Conservation (phyloP, 495 filamentous ascomycete genomes). For the Chaetomium cochliodes region DNA sequence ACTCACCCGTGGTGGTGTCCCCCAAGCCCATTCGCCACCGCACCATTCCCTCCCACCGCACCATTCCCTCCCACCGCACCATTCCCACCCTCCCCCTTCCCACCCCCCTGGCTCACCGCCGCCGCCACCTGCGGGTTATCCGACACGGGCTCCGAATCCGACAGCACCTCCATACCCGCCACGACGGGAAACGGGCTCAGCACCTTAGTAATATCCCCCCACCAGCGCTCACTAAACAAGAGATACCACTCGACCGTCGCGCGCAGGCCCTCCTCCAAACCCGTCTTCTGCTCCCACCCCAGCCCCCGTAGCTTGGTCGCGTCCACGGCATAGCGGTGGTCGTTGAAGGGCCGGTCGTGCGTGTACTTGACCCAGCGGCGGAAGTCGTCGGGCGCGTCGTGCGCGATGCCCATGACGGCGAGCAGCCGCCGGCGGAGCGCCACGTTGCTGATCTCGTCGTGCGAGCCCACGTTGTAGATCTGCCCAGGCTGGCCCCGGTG, state of each 20-base stretch:
- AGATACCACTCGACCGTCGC: slow-evolving; percentile 72
- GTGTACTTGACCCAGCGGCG: slow-evolving; percentile 62
- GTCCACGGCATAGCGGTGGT: slow-evolving; percentile 67
- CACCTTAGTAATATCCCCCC: slow-evolving; percentile 68
- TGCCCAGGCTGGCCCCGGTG: slow-evolving; percentile 65
- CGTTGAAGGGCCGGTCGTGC: slow-evolving; percentile 70
- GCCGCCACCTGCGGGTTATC: slow-evolving; percentile 40
- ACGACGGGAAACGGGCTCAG: slow-evolving; percentile 59
- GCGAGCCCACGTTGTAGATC: slow-evolving; percentile 71
- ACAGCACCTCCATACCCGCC: slow-evolving; percentile 48
- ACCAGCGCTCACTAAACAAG: slow-evolving; percentile 62
- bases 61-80: neutral
- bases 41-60: no score
- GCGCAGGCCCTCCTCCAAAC: slow-evolving; percentile 60
- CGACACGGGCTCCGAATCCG: slow-evolving; percentile 49
- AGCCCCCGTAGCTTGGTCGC: slow-evolving; percentile 61
- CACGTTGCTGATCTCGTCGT: slow-evolving; percentile 64
- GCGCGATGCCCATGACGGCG: slow-evolving; percentile 46
- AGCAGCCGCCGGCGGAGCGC: slow-evolving; percentile 60
- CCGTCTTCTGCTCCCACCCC: slow-evolving; percentile 65
- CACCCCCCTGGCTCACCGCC: no score
- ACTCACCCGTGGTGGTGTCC: neutral
- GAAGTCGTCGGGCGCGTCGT: slow-evolving; percentile 37
- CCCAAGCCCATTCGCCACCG: neutral
- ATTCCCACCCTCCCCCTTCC: neutral